Conservation (phyloP, 2,329 filamentous ascomycete genomes). For the Xenoacremonium recifei region DNA sequence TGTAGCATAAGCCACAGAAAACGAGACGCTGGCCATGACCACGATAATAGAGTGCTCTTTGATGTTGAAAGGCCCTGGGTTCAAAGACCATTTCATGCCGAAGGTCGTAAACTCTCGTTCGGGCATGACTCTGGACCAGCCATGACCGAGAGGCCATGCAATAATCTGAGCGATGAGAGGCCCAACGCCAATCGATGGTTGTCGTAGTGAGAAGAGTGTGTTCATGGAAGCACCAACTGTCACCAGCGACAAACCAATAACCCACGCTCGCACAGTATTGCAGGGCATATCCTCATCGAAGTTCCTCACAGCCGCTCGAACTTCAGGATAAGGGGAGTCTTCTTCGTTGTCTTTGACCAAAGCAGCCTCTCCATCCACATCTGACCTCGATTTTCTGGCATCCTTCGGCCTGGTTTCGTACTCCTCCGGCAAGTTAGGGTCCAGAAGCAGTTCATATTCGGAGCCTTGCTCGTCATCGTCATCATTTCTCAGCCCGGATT, state of each 20-base stretch:
- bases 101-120: slow-evolving; percentile 48
- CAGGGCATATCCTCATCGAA: slow-evolving; percentile 64
- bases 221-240: slow-evolving; percentile 60
- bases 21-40: slow-evolving; percentile 70
- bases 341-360: slow-evolving; percentile 27
- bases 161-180: slow-evolving; percentile 63
- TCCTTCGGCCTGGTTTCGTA: slow-evolving; percentile 34
- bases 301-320: slow-evolving; percentile 62
- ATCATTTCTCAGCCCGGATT: slow-evolving; percentile 37
- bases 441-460: slow-evolving; percentile 57
- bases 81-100: slow-evolving; percentile 56
- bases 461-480: slow-evolving; percentile 46
- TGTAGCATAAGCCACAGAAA: slow-evolving; percentile 69
- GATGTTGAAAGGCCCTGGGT: slow-evolving; percentile 67
- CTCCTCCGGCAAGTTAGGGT: slow-evolving; percentile 49
- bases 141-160: slow-evolving; percentile 61
- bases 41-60: slow-evolving; percentile 70
- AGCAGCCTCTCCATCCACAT: slow-evolving; percentile 28
- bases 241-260: slow-evolving; percentile 57
- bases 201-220: slow-evolving; percentile 61
- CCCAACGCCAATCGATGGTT: slow-evolving; percentile 59
- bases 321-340: slow-evolving; percentile 64
- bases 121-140: slow-evolving; percentile 58
- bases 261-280: slow-evolving; percentile 66
- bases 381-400: slow-evolving; percentile 10